Percentiles rank a stretch among this genome's conserved stretches.
Conservation (phyloP, 2,329 filamentous ascomycete genomes). For the Bipolaris oryzae region DNA sequence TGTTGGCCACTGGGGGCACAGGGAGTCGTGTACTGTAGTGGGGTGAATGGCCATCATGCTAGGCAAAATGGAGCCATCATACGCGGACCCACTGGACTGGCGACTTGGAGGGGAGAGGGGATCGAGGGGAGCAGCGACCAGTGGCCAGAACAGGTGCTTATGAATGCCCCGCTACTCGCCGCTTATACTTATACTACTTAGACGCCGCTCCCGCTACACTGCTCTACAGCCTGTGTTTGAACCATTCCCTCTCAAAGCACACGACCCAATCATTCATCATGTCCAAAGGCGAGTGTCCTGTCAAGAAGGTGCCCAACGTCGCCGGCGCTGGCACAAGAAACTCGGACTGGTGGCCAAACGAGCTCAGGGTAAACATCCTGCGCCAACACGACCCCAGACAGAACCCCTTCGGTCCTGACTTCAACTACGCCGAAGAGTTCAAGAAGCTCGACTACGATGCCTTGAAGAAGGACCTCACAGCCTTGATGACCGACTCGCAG, state of each 20-base stretch:
- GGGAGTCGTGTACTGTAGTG: conserved; percentile 16
- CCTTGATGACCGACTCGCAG: conserved; percentile 77
- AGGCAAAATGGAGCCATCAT: conserved; percentile 27
- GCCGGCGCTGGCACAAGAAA: conserved; percentile 70
- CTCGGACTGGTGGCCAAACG: conserved; percentile 75
- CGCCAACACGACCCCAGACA: conserved; percentile 70
- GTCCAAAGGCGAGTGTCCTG: conserved; percentile 45
- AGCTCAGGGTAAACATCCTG: conserved; percentile 71
- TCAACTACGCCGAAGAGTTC: conserved; percentile 76
- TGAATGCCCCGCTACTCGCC: conserved; percentile 36
- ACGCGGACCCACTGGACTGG: conserved; percentile 28
- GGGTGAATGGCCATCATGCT: conserved; percentile 18
- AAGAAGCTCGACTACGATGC: conserved; percentile 72
- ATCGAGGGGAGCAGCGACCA: conserved; percentile 22
- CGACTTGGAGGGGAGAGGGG: conserved; percentile 28
- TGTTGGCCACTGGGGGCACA: conserved; percentile 1
- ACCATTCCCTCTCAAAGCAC: conserved; percentile 12
- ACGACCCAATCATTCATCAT: conserved; percentile 33
- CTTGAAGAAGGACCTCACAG: conserved; percentile 75
- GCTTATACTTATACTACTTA: conserved; percentile 26
- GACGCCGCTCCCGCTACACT: conserved; percentile 10
- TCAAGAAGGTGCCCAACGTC: conserved; percentile 43
- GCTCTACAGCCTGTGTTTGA: conserved; percentile 11
- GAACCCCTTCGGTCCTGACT: conserved; percentile 69
- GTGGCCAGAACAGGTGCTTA: conserved; percentile 35